These are phyloP conservation scores for Eleusine coracana DNA, from an alignment of 176 grass and related monocot genomes.

Conservation along the genomic window DNA sequence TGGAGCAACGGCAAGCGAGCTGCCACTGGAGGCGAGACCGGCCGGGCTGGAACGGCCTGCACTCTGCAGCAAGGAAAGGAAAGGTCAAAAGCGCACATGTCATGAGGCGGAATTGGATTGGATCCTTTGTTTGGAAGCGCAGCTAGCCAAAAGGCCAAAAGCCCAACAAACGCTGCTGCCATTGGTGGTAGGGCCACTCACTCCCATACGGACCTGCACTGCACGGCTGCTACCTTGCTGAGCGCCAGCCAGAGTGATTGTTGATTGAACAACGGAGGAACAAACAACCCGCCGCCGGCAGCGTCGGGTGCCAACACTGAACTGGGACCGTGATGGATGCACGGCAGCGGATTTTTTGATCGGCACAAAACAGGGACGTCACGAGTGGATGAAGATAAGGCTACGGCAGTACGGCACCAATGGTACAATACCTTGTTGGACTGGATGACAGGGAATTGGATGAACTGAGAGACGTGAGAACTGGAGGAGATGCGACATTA, in stretches of 20 bases:
- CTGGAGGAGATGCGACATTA: background rate
- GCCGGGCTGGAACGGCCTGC: background rate
- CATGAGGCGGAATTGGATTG: background rate
- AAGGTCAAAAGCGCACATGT: slow-evolving; percentile 7
- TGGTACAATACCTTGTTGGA: no score
- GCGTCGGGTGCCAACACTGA: background rate
- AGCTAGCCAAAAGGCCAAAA: background rate
- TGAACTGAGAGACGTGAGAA: background rate
- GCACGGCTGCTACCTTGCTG: background rate
- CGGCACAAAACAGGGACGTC: background rate
- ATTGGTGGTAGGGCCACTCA: background rate
- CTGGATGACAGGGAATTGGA: no score
- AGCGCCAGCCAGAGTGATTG: no score
- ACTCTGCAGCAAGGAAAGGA: background rate
- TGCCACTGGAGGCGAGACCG: background rate
- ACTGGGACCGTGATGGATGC: background rate
- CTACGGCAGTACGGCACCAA: no score
- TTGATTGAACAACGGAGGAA: background rate
- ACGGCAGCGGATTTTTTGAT: background rate
- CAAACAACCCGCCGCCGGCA: no score
- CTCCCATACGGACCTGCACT: background rate
- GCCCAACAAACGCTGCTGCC: background rate
- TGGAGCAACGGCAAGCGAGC: background rate
- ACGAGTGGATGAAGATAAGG: no score
- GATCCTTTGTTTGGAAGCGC: slow-evolving; percentile 28